Percentiles rank a stretch among this genome's conserved stretches.
These are phyloP conservation scores for Calycina herbarum DNA, from an alignment of 2,329 filamentous ascomycete genomes.

Conservation along the genomic window DNA sequence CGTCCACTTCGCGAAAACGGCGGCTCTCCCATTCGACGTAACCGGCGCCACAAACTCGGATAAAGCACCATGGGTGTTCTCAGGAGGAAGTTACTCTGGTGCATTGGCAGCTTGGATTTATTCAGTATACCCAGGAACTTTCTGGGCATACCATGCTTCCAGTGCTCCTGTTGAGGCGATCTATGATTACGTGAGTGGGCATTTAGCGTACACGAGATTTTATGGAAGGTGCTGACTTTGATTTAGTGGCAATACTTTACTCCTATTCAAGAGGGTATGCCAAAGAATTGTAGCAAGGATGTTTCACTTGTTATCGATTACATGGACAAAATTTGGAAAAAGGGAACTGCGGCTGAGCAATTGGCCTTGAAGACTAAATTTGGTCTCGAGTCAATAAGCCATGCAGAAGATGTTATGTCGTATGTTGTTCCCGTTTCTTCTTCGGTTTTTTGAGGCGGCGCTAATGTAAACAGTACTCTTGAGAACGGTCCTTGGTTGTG, in stretches of 20 bases:
- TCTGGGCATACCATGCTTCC: conserved; percentile 60
- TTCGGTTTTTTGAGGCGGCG: neutral
- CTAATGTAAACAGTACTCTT: conserved; percentile 42
- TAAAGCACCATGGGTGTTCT: conserved; percentile 56
- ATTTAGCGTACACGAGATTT: neutral
- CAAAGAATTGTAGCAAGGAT: conserved; percentile 57
- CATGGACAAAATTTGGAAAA: conserved; percentile 50
- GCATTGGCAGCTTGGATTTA: conserved; percentile 57
- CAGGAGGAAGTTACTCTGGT: conserved; percentile 57
- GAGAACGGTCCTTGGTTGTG: conserved; percentile 58
- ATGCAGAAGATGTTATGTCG: conserved; percentile 41
- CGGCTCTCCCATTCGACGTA: conserved; percentile 53
- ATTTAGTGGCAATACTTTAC: conserved; percentile 55
- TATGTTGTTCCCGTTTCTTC: conserved; percentile 17
- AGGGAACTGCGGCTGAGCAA: conserved; percentile 45
- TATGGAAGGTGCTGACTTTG: conserved; percentile 7
- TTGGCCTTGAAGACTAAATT: conserved; percentile 52
- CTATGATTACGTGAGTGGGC: conserved; percentile 46
- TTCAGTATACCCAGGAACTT: conserved; percentile 52
- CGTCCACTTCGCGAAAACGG: conserved; percentile 53
- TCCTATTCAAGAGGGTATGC: conserved; percentile 58
- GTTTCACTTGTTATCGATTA: conserved; percentile 52
- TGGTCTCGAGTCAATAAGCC: conserved; percentile 49
- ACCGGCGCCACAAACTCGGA: conserved; percentile 49
- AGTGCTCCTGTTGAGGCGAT: conserved; percentile 57